These are phyloP conservation scores for Solanum rostratum DNA, from an alignment of 257 asterid genomes.

Conservation along the genomic window DNA sequence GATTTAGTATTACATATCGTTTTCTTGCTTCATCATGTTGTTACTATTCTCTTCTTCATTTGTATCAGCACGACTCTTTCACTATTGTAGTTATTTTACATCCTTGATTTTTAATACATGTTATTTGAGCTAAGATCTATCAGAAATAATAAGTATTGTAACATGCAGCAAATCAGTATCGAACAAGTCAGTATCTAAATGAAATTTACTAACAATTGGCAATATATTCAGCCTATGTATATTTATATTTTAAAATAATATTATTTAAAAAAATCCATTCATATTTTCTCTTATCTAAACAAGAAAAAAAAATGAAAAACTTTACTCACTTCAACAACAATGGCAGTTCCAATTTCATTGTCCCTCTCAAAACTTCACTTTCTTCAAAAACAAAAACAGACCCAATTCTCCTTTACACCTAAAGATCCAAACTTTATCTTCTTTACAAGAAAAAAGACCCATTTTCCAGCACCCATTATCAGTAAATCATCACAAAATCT, in stretches of 20 bases:
- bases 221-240: background rate
- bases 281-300: background rate
- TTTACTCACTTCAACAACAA: constrained; percentile 14
- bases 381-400: constrained; percentile 12
- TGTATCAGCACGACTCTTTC: background rate
- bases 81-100: background rate
- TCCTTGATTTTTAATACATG: background rate
- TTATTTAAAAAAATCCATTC: background rate
- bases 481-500: constrained; percentile 8
- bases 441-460: constrained; percentile 10
- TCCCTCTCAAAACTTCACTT: constrained; percentile 13
- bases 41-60: background rate
- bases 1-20: background rate
- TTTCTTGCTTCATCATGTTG: background rate
- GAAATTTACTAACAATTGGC: background rate
- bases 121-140: background rate
- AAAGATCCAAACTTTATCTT: constrained; percentile 2
- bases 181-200: background rate
- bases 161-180: too few species aligned
- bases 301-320: background rate
- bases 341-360: constrained; percentile 5
- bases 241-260: background rate
- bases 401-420: background rate
- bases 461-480: constrained; percentile 3
- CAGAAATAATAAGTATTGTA: too few species aligned